These are phyloP conservation scores for Hygrophoropsis aurantiaca DNA, from an alignment of 768 basidiomycete genomes.

Conservation along the genomic window DNA sequence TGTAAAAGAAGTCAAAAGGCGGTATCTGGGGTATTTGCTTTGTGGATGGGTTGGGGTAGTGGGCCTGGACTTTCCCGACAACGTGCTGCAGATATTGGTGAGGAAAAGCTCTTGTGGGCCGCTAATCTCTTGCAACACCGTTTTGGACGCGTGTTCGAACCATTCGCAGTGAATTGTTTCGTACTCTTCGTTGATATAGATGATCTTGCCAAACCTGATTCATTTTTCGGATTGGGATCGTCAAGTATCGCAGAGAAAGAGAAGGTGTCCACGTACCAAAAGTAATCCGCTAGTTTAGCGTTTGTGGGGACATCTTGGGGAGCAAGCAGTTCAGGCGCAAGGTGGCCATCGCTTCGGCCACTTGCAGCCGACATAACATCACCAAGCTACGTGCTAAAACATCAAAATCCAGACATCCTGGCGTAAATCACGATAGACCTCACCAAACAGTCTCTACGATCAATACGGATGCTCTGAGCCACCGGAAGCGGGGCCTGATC, in stretches of 20 bases:
- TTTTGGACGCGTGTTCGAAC: slow-evolving; percentile 69
- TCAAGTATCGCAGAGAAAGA: neutral
- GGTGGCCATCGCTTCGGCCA: slow-evolving; percentile 28
- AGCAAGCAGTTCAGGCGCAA: slow-evolving; percentile 33
- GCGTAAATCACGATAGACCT: slow-evolving; percentile 7
- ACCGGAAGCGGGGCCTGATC: slow-evolving; percentile 31
- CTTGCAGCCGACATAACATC: slow-evolving; percentile 59
- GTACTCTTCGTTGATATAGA: slow-evolving; percentile 46
- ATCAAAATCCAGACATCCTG: slow-evolving; percentile 2
- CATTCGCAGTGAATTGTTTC: slow-evolving; percentile 65
- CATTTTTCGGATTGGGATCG: neutral
- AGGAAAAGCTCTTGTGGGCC: slow-evolving; percentile 68
- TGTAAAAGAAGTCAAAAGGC: slow-evolving; percentile 54
- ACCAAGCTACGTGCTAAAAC: slow-evolving; percentile 45
- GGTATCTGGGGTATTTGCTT: slow-evolving; percentile 21
- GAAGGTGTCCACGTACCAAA: slow-evolving; percentile 58
- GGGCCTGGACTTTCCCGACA: slow-evolving; percentile 48
- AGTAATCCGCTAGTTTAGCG: slow-evolving; percentile 53
- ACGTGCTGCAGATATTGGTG: slow-evolving; percentile 53
- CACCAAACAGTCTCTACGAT: slow-evolving; percentile 45
- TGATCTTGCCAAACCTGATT: slow-evolving; percentile 67
- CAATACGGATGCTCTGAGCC: slow-evolving; percentile 42
- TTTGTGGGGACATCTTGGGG: slow-evolving; percentile 33
- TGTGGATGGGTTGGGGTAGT: slow-evolving; percentile 27
- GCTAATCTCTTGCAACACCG: slow-evolving; percentile 58